Conservation (phyloP, 75 land plant species). For the Selaginella tamariscina region DNA sequence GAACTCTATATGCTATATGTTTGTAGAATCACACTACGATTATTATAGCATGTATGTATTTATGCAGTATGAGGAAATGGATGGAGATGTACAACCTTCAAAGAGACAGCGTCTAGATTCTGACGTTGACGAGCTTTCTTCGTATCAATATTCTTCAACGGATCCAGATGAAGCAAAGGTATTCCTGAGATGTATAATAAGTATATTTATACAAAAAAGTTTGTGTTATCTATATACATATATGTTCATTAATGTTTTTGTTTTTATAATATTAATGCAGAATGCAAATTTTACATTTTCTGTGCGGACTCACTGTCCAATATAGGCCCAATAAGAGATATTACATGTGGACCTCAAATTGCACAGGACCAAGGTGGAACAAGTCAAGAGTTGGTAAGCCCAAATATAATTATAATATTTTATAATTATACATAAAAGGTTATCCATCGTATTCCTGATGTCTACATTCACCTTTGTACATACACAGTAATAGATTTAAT, state of each 20-base stretch:
- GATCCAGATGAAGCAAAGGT: conserved; percentile 65
- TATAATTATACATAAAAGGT: neutral
- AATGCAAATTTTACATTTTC: conserved; percentile 68
- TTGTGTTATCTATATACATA: too few species aligned
- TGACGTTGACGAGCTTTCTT: conserved; percentile 69
- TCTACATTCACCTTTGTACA: too few species aligned
- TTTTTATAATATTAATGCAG: conserved; percentile 18
- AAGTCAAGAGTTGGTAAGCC: conserved; percentile 82
- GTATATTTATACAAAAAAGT: too few species aligned
- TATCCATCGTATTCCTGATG: too few species aligned
- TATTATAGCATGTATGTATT: neutral
- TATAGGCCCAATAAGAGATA: conserved; percentile 94
- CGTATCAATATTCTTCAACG: conserved; percentile 52
- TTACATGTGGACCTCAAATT: conserved; percentile 64
- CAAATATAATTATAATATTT: neutral
- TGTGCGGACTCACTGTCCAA: conserved; percentile 87
- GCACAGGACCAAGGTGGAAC: conserved; percentile 77
- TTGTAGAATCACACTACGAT: neutral
- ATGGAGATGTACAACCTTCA: conserved; percentile 54
- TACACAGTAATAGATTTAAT: too few species aligned
- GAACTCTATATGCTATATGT: neutral
- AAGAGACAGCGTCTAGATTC: conserved; percentile 58
- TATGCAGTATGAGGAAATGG: conserved; percentile 58
- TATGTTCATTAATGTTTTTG: neutral
- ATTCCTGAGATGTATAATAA: neutral